Evolutionary conservation across 805 yeast genomes (phyloP).

Genomic region (Candida jianshihensis): DNA sequence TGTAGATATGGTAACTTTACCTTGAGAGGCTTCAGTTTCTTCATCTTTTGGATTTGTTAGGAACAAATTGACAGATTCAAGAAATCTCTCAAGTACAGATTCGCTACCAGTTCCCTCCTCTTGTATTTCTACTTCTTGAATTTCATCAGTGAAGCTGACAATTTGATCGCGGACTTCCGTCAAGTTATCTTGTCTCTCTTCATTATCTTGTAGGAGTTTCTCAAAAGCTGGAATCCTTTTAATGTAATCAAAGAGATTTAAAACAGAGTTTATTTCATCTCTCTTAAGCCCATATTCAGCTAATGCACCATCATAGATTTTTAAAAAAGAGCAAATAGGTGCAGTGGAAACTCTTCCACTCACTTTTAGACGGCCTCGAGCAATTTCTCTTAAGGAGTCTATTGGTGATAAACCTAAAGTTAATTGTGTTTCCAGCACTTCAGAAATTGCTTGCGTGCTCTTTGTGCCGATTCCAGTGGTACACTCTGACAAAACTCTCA

Average conservation of each 20-base stretch:
- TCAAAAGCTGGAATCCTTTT: neutral
- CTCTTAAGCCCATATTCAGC: neutral
- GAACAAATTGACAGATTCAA: constrained; percentile 30
- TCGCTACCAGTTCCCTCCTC: constrained; percentile 14
- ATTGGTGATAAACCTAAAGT: constrained; percentile 3
- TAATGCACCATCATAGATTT: neutral
- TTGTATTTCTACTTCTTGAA: constrained; percentile 27
- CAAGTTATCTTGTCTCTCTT: constrained; percentile 29
- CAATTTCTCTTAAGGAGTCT: constrained; percentile 5
- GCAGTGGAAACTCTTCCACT: constrained; percentile 1
- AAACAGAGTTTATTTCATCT: constrained; percentile 1
- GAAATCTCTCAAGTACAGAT: constrained; percentile 25
- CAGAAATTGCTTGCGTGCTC: constrained; percentile 11
- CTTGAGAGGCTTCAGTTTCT: constrained; percentile 17
- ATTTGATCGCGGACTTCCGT: constrained; percentile 34
- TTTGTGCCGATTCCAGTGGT: constrained; percentile 61
- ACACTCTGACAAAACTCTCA: constrained; percentile 44
- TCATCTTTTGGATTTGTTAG: constrained; percentile 19
- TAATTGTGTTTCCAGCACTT: constrained; percentile 1
- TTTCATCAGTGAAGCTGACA: constrained; percentile 27
- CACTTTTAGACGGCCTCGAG: neutral
- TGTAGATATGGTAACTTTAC: constrained; percentile 58
- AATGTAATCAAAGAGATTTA: constrained; percentile 13
- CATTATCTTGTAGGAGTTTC: constrained; percentile 16
- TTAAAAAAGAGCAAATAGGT: constrained; percentile 2